Base-by-base conservation (phyloP, 106 monocot species). In the Dendrobium officinale region DNA sequence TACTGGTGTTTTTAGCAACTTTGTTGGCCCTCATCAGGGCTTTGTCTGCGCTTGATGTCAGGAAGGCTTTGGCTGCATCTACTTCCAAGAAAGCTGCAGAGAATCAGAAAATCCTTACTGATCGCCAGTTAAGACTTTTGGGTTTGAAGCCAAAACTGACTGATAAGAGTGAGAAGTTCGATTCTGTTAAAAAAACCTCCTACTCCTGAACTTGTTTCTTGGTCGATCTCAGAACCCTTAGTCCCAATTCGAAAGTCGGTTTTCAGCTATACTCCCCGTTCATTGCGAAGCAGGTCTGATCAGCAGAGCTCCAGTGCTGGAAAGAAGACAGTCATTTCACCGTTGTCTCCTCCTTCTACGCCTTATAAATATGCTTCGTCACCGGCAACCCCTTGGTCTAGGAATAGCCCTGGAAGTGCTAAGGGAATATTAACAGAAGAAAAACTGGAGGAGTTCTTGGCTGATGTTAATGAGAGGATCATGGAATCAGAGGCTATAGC, bases 361-460 rank as follows among this genome's bases (percentile, higher is more conserved):
- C 75, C 75, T 75, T 79, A 81, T 29, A 77, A 9, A 18, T 70
- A 70, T 70, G 70, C 70, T 37, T 33, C 88, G 44, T 93, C 93
- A 19, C 90, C 90, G 17, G 61, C 80, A 42, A 87, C 90, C 42
- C 92, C 92, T 7, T 94, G 95, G 92, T 93, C 89, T 33, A 92
- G 84, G 76, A 85, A 83, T 42, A 82, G 83, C 73, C 76, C 87
- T 24, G 84, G 89, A 3, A 87, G 88, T 83, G 92, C 92, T 41
- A 98, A 91, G 80, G 91, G 93, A 26, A 98, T 98, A 78, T 79
- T 88, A 73, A 88, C 90, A 4, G 92, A 98, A 87, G 81, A 72
- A 59, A 91, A 87, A 91, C 77, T 98, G 15, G 95, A 98, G 75
- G 87, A 98, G 72, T 98, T 91, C 74, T 77, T 98, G 74, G 98